Conservation (phyloP, 352 stramenopile genomes). For the Pythium myriotylum region DNA sequence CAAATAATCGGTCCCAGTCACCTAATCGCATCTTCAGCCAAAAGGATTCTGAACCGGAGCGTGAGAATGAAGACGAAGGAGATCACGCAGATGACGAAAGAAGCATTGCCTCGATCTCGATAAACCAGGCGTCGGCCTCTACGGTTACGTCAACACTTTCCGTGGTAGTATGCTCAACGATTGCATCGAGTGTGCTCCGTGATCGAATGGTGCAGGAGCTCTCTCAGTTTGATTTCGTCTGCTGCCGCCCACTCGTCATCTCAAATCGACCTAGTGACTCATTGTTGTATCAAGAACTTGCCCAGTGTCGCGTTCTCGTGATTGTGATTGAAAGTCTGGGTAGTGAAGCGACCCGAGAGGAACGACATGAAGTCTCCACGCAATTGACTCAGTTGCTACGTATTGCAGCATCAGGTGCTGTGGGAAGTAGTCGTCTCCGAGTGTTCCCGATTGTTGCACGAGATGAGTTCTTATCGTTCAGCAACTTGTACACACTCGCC, state of each 20-base stretch:
- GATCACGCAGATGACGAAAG: neutral
- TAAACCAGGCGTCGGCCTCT: too few relatives aligned
- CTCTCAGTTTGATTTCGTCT: neutral
- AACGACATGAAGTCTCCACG: conserved; percentile 9
- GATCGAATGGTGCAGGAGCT: conserved; percentile 19
- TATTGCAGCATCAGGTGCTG: conserved; percentile 21
- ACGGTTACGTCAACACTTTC: conserved; percentile 1
- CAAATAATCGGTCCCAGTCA: conserved; percentile 1
- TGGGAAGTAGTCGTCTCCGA: conserved; percentile 27
- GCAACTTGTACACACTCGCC: conserved; percentile 74
- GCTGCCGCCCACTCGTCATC: neutral
- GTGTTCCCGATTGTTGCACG: conserved; percentile 64
- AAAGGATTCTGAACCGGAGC: conserved; percentile 19
- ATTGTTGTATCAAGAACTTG: neutral
- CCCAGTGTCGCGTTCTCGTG: conserved; percentile 1
- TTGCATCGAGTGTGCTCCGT: neutral
- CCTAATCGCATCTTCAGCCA: conserved; percentile 6
- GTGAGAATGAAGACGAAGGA: conserved; percentile 5
- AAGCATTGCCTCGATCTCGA: conserved; percentile 6
- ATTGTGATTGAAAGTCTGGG: conserved; percentile 17
- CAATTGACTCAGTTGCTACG: conserved; percentile 47
- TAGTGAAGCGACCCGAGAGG: conserved; percentile 1
- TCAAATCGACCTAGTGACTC: neutral
- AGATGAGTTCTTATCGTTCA: conserved; percentile 66
- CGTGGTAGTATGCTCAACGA: conserved; percentile 14